Conservation (phyloP, 164 flowering plant species). For the Annona squamosa region DNA sequence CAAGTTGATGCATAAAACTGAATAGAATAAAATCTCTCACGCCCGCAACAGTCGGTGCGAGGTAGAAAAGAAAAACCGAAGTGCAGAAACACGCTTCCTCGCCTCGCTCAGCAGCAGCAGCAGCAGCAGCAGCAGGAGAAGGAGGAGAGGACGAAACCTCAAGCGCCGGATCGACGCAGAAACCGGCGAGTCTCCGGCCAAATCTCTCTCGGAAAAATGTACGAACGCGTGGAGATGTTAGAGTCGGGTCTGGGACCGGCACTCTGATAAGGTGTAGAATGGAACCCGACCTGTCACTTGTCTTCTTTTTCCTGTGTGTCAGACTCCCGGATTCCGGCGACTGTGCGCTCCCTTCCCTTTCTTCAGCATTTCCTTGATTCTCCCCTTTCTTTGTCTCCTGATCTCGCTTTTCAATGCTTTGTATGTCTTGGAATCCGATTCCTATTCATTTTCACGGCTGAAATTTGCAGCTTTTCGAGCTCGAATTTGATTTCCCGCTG, state of each 20-base stretch:
- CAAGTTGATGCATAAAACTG: not conserved
- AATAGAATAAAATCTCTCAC: constrained; percentile 5
- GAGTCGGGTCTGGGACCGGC: constrained; percentile 4
- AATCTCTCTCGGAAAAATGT: not conserved
- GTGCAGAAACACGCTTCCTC: not conserved
- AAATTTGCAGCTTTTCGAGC: not conserved
- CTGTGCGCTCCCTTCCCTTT: not conserved
- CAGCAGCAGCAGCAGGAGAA: not conserved
- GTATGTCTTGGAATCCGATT: not conserved
- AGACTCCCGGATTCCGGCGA: not conserved
- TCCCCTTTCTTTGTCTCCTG: not conserved
- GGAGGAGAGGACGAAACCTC: not conserved
- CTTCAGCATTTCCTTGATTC: not conserved
- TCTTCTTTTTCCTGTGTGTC: constrained; percentile 6
- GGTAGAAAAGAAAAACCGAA: not conserved
- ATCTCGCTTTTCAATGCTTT: not conserved
- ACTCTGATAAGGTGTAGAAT: constrained; percentile 4
- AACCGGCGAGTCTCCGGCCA: not conserved
- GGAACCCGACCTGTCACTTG: constrained; percentile 6
- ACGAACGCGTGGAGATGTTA: constrained; percentile 6
- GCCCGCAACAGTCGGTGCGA: constrained; percentile 8
- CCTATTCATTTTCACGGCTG: not conserved
- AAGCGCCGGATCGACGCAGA: not conserved
- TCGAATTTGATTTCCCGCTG: constrained; percentile 20
- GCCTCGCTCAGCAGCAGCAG: not conserved